Percentiles rank a stretch among this genome's conserved stretches.
Evolutionary conservation across 2,329 filamentous ascomycete genomes (phyloP).

Genomic region (Emmonsia crescens): DNA sequence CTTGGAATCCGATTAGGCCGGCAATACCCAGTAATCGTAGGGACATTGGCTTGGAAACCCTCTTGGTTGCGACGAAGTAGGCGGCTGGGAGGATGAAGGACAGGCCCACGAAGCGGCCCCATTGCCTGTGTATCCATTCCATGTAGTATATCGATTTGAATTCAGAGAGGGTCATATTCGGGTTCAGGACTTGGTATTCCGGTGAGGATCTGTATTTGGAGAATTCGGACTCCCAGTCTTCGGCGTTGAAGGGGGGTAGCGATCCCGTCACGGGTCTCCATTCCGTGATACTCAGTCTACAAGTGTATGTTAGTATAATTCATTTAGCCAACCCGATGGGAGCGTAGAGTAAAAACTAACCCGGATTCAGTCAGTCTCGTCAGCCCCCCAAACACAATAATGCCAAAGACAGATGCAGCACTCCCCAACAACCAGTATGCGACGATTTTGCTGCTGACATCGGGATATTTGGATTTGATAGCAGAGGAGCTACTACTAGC

Average conservation of each 20-base stretch:
- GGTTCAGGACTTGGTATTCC: slow-evolving; percentile 85
- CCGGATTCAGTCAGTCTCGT: slow-evolving; percentile 93
- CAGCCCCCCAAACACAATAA: slow-evolving; percentile 88
- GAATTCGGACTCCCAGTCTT: slow-evolving; percentile 89
- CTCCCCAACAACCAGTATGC: slow-evolving; percentile 90
- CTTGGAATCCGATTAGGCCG: slow-evolving; percentile 84
- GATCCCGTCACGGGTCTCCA: slow-evolving; percentile 95
- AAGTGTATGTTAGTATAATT: slow-evolving; percentile 2
- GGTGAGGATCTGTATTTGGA: slow-evolving; percentile 83
- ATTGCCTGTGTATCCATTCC: slow-evolving; percentile 95
- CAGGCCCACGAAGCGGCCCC: slow-evolving; percentile 84
- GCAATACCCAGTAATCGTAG: slow-evolving; percentile 71
- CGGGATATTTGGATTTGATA: slow-evolving; percentile 38
- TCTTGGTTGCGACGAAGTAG: slow-evolving; percentile 74
- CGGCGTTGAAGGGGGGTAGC: slow-evolving; percentile 64
- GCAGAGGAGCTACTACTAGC: slow-evolving; percentile 14
- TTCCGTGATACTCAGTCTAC: slow-evolving; percentile 91
- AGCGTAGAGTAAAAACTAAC: slow-evolving; percentile 39
- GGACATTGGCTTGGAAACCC: slow-evolving; percentile 69
- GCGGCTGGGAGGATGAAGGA: slow-evolving; percentile 78
- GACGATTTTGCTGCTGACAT: slow-evolving; percentile 62
- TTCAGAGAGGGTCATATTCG: slow-evolving; percentile 81
- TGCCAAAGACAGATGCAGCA: slow-evolving; percentile 88
- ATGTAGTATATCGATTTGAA: slow-evolving; percentile 99
- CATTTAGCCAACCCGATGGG: background rate